Base-by-base conservation (phyloP, 2,329 filamentous ascomycete genomes). In the Curvularia sp. region DNA sequence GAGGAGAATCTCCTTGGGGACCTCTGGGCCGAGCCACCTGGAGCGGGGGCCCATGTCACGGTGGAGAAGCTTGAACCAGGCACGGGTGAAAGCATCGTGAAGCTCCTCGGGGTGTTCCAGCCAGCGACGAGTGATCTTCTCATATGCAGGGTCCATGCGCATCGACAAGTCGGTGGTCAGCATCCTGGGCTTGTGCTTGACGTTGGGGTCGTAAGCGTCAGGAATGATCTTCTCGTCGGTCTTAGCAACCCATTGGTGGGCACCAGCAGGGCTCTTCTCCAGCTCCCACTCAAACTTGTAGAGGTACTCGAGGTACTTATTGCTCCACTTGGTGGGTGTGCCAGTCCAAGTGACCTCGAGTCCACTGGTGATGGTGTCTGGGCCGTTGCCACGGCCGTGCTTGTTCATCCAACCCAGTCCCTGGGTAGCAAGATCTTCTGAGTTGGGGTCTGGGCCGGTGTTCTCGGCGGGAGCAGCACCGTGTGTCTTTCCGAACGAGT, bases 41-140 rank as follows among this genome's bases (percentile, higher is more conserved):
- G 83, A 74, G 53, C 85, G 81, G 43, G 90, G 90, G 15, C 90
- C 90, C 79, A 93, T 85, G 75, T 93, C 90, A 80, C 90, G 89
- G 81, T 93, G 90, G 33, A 90, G 82, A 42, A 93, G 85, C 86
- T 93, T 93, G 85, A 91, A 93, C 90, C 90, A 93, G 13, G 90
- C 90, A 49, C 86, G 85, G 22, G 84, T 82, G 71, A 93, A 93
- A 8, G 85, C 87, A 60, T 92, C 86, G 53, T 83, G 83, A 39
- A 93, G 83, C 81, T 91, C 79, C 46, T 89, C 83, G 1, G 88
- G 88, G 78, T 93, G 80, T 65, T 87, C 85, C 47, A 89, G 80
- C 84, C 87, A 93, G 68, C 83, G 85, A 53, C 87, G 85, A 18
- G 88, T 85, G 73, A 93, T 90, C 85, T 92, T 92, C 80, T 90